Base-by-base conservation (phyloP, 1,284 basidiomycete species). In the Ceratobasidium sp. region DNA sequence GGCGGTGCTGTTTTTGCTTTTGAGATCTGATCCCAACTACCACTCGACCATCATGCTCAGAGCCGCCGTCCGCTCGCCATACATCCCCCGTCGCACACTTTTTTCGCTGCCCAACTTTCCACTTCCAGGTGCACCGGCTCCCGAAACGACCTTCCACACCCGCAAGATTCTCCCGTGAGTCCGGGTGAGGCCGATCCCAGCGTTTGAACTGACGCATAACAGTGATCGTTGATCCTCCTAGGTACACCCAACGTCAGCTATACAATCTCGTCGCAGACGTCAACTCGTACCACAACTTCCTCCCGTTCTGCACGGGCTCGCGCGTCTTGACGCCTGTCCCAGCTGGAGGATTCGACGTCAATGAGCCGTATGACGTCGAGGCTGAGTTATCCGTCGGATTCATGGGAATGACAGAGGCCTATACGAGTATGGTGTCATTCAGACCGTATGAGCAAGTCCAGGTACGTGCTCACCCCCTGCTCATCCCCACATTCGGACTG, bases 301-400 rank as follows among this genome's bases (percentile, higher is more conserved):
- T 99, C 58, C 97, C 97, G 0, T 98, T 95, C 81, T 98, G 96
- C 83, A 89, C 88, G 18, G 83, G 84, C 35, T 94, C 95, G 1
- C 88, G 87, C 28, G 87, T 98, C 52, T 82, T 96, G 47, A 80
- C 80, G 43, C 80, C 80, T 18, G 77, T 76, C 73, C 77, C 80
- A 30, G 74, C 77, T 47, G 78, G 78, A 71, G 74, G 77, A 73
- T 49, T 77, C 70, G 67, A 75, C 57, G 78, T 81, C 57, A 81
- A 83, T 67, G 79, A 83, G 75, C 80, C 79, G 23, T 85, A 84
- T 71, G 78, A 85, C 52, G 88, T 96, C 83, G 88, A 95, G 49
- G 96, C 93, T 9, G 94, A 98, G 79, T 84, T 98, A 73, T 89
- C 89, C 0, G 92, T 98, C 28, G 95, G 95, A 0, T 98, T 98